Conservation (phyloP, 768 basidiomycete genomes). For the Agaricus bisporus region DNA sequence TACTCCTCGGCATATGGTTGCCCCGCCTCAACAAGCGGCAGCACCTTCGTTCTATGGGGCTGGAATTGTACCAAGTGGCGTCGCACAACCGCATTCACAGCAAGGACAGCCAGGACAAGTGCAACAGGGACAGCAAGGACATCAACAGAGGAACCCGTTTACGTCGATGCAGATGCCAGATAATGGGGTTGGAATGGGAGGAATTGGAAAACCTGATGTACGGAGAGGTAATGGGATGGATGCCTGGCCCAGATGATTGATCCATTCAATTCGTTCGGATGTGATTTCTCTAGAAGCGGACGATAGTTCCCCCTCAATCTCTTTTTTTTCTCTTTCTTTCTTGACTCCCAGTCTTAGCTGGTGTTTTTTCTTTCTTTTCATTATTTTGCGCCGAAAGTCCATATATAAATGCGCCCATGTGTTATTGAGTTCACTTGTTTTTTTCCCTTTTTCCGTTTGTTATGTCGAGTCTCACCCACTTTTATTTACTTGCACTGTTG, state of each 20-base stretch:
- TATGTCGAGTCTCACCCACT: neutral
- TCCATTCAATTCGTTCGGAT: no score
- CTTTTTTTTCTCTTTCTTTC: neutral
- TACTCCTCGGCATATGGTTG: slow-evolving; percentile 35
- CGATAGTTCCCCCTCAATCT: neutral
- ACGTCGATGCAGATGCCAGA: slow-evolving; percentile 10
- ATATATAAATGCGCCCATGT: slow-evolving; percentile 4
- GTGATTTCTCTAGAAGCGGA: no score
- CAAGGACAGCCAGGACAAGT: slow-evolving; percentile 2
- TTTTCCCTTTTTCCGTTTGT: neutral
- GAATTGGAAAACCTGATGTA: slow-evolving; percentile 26
- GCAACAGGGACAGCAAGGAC: slow-evolving; percentile 9
- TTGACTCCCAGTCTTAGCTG: slow-evolving; percentile 4
- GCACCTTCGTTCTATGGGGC: slow-evolving; percentile 68
- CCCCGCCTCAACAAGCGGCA: slow-evolving; percentile 44
- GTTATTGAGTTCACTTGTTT: neutral
- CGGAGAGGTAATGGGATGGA: slow-evolving; percentile 65
- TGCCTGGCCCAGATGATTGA: slow-evolving; percentile 63
- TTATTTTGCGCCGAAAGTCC: slow-evolving; percentile 1
- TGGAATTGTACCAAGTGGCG: slow-evolving; percentile 46
- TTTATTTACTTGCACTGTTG: neutral
- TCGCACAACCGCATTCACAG: slow-evolving; percentile 23
- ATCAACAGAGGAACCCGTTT: slow-evolving; percentile 37
- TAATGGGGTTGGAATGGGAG: slow-evolving; percentile 24
- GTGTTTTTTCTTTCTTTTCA: slow-evolving; percentile 6